These are phyloP conservation scores for Biscogniauxia marginata DNA, from an alignment of 2,329 filamentous ascomycete genomes.

Conservation along the genomic window DNA sequence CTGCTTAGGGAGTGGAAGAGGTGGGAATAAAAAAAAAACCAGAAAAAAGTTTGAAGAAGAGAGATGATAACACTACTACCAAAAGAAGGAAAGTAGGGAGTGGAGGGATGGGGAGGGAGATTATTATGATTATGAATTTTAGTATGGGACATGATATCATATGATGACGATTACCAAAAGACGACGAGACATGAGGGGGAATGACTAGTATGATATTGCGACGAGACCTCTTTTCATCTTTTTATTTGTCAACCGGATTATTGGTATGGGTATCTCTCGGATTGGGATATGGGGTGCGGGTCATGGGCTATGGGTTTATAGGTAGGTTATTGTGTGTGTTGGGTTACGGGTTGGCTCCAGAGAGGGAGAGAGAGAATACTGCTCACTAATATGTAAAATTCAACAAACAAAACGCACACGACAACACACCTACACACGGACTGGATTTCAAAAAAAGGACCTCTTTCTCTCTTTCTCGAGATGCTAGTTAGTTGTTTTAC, in stretches of 20 bases:
- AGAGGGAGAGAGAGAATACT: too few species aligned
- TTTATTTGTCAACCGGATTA: not conserved
- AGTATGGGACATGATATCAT: not conserved
- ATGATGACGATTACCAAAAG: not conserved
- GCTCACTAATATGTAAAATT: too few species aligned
- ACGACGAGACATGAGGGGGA: not conserved
- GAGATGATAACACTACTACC: not conserved
- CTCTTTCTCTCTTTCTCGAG: not conserved
- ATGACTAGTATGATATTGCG: not conserved
- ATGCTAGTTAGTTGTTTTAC: too few species aligned
- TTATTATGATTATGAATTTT: not conserved
- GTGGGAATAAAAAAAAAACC: conserved; percentile 47
- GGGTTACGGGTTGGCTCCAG: too few species aligned
- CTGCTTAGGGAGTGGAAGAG: conserved; percentile 56
- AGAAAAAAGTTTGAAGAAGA: not conserved
- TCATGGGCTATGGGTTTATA: too few species aligned
- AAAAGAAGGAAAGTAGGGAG: too few species aligned
- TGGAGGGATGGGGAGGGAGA: not conserved
- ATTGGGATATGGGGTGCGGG: too few species aligned
- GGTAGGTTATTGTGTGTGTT: too few species aligned
- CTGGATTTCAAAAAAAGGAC: not conserved
- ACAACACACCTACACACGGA: not conserved
- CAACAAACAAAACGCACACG: too few species aligned
- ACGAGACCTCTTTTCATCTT: not conserved
- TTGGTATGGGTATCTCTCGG: too few species aligned